Conservation (phyloP, 345 rosid species). For the Hibiscus syriacus region DNA sequence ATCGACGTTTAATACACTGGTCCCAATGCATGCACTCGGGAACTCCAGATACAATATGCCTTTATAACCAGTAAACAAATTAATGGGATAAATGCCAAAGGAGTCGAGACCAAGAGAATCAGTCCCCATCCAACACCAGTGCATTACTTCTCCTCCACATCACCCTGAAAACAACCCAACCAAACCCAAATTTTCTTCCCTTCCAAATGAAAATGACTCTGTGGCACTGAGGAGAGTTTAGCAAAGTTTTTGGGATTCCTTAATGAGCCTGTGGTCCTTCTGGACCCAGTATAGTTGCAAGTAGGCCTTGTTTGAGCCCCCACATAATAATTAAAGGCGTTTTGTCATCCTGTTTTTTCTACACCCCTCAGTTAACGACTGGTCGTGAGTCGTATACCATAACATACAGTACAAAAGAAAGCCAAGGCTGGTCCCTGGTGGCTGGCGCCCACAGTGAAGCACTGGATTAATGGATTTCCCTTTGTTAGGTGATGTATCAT, state of each 20-base stretch:
- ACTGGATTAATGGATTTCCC: slow-evolving; percentile 5
- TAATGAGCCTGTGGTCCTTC: slow-evolving; percentile 11
- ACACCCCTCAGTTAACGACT: no score
- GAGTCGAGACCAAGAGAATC: slow-evolving; percentile 14
- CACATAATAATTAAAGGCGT: no score
- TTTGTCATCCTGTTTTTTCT: no score
- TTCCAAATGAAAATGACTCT: neutral
- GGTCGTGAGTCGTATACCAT: no score
- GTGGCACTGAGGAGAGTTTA: no score
- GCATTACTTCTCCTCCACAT: neutral
- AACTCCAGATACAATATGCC: neutral
- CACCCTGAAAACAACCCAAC: neutral
- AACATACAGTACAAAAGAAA: no score
- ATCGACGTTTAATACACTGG: neutral
- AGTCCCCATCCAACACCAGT: slow-evolving; percentile 5
- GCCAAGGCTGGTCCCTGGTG: no score
- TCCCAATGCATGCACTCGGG: neutral
- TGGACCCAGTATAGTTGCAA: slow-evolving; percentile 6
- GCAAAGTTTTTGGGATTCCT: neutral
- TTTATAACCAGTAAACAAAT: neutral
- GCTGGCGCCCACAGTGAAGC: neutral
- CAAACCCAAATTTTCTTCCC: neutral
- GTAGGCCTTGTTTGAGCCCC: neutral
- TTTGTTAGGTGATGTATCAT: neutral
- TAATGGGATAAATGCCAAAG: neutral